A percentile compares a stretch with the other conserved stretches of the same genome.
Evolutionary conservation across 345 rosid genomes (phyloP).

Genomic region (Erucastrum elatum): DNA sequence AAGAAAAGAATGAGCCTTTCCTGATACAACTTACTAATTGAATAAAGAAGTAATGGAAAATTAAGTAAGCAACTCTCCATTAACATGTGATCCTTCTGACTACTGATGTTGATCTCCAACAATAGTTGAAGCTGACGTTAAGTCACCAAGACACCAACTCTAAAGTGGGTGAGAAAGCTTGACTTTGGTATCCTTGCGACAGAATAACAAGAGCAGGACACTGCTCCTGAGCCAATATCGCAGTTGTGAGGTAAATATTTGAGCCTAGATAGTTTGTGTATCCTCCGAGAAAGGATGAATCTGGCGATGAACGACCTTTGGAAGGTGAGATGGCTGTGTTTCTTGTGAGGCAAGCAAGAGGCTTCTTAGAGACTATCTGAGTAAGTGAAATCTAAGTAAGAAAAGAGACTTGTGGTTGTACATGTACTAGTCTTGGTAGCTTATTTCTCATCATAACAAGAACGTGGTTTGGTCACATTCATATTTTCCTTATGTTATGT

Average conservation of each 20-base stretch:
- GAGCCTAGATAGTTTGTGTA: neutral
- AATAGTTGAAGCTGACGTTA: neutral
- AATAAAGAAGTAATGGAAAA: neutral
- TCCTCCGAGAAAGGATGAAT: constrained; percentile 45
- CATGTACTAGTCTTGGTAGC: constrained; percentile 26
- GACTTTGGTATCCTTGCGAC: constrained; percentile 2
- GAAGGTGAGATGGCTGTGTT: constrained; percentile 24
- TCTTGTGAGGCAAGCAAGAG: constrained; percentile 45
- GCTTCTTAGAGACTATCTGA: constrained; percentile 37
- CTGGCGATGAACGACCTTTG: constrained; percentile 35
- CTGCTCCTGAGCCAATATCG: constrained; percentile 5
- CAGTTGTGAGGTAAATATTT: neutral
- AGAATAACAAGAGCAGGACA: constrained; percentile 16
- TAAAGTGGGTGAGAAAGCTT: neutral
- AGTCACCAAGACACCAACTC: neutral
- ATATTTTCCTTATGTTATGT: too few species aligned
- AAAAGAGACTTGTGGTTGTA: constrained; percentile 20
- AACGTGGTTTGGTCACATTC: too few species aligned
- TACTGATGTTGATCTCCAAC: neutral
- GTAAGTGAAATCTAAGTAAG: constrained; percentile 18
- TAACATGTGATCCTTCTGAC: neutral
- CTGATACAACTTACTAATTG: neutral
- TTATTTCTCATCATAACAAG: too few species aligned
- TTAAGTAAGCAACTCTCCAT: neutral
- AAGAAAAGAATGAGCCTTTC: neutral